Percentiles rank a stretch among this genome's conserved stretches.
phyloP scores from a whole-genome alignment of 1,284 basidiomycete genomes.

The Veloboletus limbatus region DNA sequence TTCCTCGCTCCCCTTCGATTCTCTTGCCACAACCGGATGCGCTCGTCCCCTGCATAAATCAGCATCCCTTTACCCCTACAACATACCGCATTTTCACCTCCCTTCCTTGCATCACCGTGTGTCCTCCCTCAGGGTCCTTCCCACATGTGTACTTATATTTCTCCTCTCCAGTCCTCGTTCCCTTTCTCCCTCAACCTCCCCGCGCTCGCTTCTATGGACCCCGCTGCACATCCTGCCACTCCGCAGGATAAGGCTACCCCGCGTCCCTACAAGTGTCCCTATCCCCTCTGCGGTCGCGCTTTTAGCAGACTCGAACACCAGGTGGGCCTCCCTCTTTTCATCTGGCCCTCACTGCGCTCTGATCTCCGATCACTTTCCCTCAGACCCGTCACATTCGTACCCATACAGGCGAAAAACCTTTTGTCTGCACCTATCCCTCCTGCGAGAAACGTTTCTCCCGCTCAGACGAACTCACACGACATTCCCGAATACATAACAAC shows the following conservation, averaged over 20 bases:
- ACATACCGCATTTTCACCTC: slow-evolving; percentile 19
- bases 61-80: no score
- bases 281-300: slow-evolving; percentile 84
- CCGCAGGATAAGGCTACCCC: slow-evolving; percentile 55
- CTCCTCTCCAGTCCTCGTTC: slow-evolving; percentile 20
- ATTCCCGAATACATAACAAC: slow-evolving; percentile 88
- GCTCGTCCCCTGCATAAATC: slow-evolving; percentile 23
- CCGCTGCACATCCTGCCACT: slow-evolving; percentile 7
- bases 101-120: slow-evolving; percentile 26
- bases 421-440: slow-evolving; percentile 87
- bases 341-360: slow-evolving; percentile 15
- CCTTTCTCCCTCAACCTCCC: slow-evolving; percentile 20
- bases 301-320: slow-evolving; percentile 93
- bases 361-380: slow-evolving; percentile 16
- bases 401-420: slow-evolving; percentile 97
- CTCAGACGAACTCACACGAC: slow-evolving; percentile 95
- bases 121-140: slow-evolving; percentile 18
- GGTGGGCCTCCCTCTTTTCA: slow-evolving; percentile 48
- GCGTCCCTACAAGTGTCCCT: slow-evolving; percentile 94
- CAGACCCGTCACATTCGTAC: slow-evolving; percentile 98
- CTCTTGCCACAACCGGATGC: no score
- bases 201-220: slow-evolving; percentile 26
- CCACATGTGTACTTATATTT: slow-evolving; percentile 32
- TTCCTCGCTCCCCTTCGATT: no score
- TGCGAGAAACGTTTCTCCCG: slow-evolving; percentile 98